Evolutionary conservation across 768 basidiomycete genomes (phyloP).

Genomic region (Kwoniella mangroviensis): DNA sequence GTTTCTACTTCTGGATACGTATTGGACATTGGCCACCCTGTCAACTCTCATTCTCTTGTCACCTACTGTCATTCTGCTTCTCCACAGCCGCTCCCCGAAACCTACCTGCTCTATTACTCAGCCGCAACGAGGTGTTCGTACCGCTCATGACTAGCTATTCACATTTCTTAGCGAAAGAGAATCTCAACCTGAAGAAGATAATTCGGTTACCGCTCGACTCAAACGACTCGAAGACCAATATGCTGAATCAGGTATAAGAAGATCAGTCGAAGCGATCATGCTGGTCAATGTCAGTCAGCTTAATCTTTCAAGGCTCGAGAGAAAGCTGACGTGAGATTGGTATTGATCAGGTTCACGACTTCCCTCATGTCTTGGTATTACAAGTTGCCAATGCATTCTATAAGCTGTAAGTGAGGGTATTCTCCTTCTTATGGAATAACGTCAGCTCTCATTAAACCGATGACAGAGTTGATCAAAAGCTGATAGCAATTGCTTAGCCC

Average conservation of each 20-base stretch:
- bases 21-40: neutral
- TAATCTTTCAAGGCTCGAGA: neutral
- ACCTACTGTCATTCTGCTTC: neutral
- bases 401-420: constrained; percentile 73
- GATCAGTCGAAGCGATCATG: constrained; percentile 75
- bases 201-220: constrained; percentile 89
- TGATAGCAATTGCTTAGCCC: constrained; percentile 65
- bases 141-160: too few species aligned
- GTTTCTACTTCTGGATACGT: too few species aligned
- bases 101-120: neutral
- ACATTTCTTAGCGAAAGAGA: constrained; percentile 76
- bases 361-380: constrained; percentile 95
- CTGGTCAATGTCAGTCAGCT: constrained; percentile 43
- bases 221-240: constrained; percentile 95
- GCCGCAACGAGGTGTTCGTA: neutral
- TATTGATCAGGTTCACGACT: constrained; percentile 67
- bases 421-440: neutral
- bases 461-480: neutral
- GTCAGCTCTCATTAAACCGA: neutral
- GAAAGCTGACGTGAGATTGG: constrained; percentile 2
- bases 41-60: neutral
- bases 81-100: too few species aligned
- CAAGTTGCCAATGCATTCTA: constrained; percentile 99
- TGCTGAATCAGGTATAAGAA: constrained; percentile 92
- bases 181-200: constrained; percentile 95